Evolutionary conservation across 148 eudicot genomes (phyloP), one percentile per base, ranked within the genome.

Genomic region (Pharnaceum exiguum): DNA sequence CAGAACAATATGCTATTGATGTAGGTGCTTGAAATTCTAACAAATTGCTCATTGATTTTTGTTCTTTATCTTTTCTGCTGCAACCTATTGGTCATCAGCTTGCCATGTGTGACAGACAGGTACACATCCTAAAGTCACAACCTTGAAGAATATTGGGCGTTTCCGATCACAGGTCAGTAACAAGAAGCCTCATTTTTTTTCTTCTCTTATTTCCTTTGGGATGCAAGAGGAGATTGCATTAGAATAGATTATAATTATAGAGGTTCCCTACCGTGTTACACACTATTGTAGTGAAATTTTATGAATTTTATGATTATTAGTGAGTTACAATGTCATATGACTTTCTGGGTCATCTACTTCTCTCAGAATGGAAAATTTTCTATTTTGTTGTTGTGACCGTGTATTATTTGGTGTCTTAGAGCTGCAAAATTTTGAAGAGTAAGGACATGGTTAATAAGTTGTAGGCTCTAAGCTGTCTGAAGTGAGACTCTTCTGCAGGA

Each of bases 1-100:
- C 96, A 4, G 99, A 93, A 72, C 99, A 93, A 72, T 93, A 93
- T 67, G 99, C 99, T 39, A 93, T 93, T 67, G 83, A 93, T 82
- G 99, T 89, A 66, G 63, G 66, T 44, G 56, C 46, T 55, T 35
- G n/a, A 50, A 24, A 39, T 48, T 50, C 27, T 24, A 51, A 26
- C 17, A 47, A 27, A 60, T 51, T 19, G 15, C 63, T 72, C 45
- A 26, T 45, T 3, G 36, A 18, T 1, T 64, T 55, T 45, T 15
- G 40, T 47, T 25, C 37, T 51, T 16, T 51, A 42, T 18, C 47
- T 40, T 26, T 35, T 50, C 27, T 51, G 46, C 46, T 42, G 11
- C 26, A 53, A 58, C 29, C 21, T 7, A 10, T 58, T 52, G 38
- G 51, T 75, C 77, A 76, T 70, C 43, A 55, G 60, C 65, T 26